phyloP scores from a whole-genome alignment of 306 rosid species.

The Crataegus laevigata region DNA sequence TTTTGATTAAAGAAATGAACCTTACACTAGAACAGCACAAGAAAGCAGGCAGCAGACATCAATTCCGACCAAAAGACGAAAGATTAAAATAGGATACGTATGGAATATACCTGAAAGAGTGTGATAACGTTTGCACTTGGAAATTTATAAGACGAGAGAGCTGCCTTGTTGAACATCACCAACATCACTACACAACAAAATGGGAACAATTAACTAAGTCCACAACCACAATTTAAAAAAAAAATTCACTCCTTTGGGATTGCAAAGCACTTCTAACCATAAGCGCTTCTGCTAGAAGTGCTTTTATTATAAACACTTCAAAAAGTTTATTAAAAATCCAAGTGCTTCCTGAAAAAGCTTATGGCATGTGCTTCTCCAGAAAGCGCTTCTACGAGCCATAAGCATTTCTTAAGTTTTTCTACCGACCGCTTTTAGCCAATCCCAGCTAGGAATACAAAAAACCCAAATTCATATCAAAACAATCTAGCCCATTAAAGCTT shows the following conservation, averaged over 20 bases:
- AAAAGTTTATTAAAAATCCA: too few relatives aligned
- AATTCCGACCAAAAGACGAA: not conserved
- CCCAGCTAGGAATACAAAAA: not conserved
- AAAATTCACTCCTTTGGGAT: not conserved
- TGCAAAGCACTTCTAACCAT: not conserved
- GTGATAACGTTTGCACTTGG: conserved; percentile 86
- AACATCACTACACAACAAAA: conserved; percentile 50
- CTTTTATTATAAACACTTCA: too few relatives aligned
- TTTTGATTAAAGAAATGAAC: not conserved
- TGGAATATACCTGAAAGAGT: conserved; percentile 71
- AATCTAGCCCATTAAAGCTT: not conserved
- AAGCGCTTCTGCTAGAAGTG: not conserved
- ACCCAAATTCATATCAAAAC: not conserved
- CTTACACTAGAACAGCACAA: not conserved
- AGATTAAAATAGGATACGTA: not conserved
- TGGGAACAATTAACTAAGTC: not conserved
- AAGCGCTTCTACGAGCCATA: too few relatives aligned
- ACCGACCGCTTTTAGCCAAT: not conserved
- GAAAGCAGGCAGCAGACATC: not conserved
- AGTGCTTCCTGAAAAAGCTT: too few relatives aligned
- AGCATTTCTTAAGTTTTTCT: not conserved
- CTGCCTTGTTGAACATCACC: conserved; percentile 92
- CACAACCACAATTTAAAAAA: too few relatives aligned
- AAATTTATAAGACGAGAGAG: conserved; percentile 81
- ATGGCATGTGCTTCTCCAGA: too few relatives aligned